phyloP scores from a whole-genome alignment of 2,329 filamentous ascomycete species.

The Xylaria sp. region DNA sequence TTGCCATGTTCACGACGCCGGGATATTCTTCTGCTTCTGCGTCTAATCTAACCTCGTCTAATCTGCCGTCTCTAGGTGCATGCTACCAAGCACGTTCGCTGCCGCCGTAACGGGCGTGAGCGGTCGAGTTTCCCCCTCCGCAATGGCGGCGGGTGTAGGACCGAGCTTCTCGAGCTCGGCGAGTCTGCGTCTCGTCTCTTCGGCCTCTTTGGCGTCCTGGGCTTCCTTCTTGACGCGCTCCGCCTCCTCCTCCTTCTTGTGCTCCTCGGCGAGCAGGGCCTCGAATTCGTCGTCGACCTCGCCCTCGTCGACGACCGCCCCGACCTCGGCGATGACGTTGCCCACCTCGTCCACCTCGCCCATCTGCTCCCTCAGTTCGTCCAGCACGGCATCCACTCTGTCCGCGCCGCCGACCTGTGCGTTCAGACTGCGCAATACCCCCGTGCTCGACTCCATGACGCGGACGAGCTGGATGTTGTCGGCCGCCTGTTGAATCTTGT shows the following conservation, averaged over 20 bases:
- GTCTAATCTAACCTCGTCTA: background rate
- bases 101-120: slow-evolving; percentile 46
- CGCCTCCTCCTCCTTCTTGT: slow-evolving; percentile 61
- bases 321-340: slow-evolving; percentile 75
- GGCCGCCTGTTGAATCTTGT: slow-evolving; percentile 84
- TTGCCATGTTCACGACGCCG: slow-evolving; percentile 20
- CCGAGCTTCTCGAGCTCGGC: slow-evolving; percentile 58
- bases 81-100: slow-evolving; percentile 50
- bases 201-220: slow-evolving; percentile 57
- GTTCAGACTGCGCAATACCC: slow-evolving; percentile 78
- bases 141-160: slow-evolving; percentile 47
- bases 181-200: slow-evolving; percentile 59
- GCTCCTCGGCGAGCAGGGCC: slow-evolving; percentile 72
- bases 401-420: slow-evolving; percentile 79
- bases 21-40: slow-evolving; percentile 28
- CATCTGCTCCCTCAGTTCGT: slow-evolving; percentile 82
- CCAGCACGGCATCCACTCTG: slow-evolving; percentile 78
- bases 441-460: slow-evolving; percentile 81
- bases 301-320: slow-evolving; percentile 74
- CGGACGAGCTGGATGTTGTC: slow-evolving; percentile 86
- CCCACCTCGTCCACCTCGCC: slow-evolving; percentile 83
- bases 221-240: slow-evolving; percentile 55
- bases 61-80: slow-evolving; percentile 50
- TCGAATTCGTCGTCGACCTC: slow-evolving; percentile 91
- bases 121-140: slow-evolving; percentile 48